Evolutionary conservation across 352 stramenopile genomes (phyloP).

Genomic region (Globisporangium okanoganense): DNA sequence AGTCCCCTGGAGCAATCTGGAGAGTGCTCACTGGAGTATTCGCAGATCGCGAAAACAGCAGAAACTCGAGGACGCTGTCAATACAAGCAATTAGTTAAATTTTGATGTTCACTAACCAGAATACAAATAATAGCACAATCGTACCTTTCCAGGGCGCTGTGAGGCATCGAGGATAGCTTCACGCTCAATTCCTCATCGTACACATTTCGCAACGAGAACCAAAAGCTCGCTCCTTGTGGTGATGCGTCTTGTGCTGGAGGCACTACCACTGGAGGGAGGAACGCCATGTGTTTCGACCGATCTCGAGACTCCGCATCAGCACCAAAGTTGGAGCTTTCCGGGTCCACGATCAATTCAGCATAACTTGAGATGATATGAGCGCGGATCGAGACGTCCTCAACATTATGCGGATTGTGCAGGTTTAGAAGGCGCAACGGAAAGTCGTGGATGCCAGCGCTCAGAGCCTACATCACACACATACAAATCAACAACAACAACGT

Average conservation of each 20-base stretch:
- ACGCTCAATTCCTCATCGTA: slow-evolving; percentile 84
- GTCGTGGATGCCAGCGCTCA: slow-evolving; percentile 49
- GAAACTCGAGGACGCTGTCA: slow-evolving; percentile 64
- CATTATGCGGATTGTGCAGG: slow-evolving; percentile 76
- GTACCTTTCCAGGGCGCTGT: slow-evolving; percentile 47
- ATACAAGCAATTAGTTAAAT: slow-evolving; percentile 2
- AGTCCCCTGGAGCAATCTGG: slow-evolving; percentile 70
- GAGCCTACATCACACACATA: not conserved
- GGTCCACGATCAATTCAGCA: slow-evolving; percentile 72
- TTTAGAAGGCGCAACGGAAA: slow-evolving; percentile 72
- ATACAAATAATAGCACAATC: slow-evolving; percentile 2
- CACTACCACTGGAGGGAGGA: slow-evolving; percentile 68
- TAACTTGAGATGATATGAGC: slow-evolving; percentile 86
- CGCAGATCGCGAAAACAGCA: slow-evolving; percentile 75
- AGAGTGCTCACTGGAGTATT: slow-evolving; percentile 72
- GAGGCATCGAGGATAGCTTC: slow-evolving; percentile 43
- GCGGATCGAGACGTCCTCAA: slow-evolving; percentile 52
- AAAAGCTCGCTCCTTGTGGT: slow-evolving; percentile 66
- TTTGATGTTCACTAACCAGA: not conserved
- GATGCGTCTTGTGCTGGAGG: slow-evolving; percentile 50
- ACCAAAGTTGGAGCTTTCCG: slow-evolving; percentile 56
- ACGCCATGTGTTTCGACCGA: slow-evolving; percentile 43
- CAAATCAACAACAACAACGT: not conserved
- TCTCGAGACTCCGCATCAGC: slow-evolving; percentile 18
- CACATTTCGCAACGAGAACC: slow-evolving; percentile 83